phyloP scores from a whole-genome alignment of 1,284 basidiomycete genomes.

The Ganoderma resinaceum region DNA sequence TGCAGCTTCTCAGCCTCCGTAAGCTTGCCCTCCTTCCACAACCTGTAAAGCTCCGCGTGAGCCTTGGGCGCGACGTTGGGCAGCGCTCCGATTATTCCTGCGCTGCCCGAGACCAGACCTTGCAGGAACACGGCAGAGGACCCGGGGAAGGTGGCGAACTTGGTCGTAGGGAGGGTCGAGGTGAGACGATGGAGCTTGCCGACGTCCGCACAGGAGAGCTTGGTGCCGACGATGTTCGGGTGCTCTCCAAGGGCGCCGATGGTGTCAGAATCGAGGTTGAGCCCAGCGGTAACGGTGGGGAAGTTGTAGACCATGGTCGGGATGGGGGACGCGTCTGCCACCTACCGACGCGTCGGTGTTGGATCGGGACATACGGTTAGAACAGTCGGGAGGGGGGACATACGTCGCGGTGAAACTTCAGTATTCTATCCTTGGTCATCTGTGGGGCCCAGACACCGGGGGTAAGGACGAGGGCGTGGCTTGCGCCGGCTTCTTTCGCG shows the following conservation, averaged over 20 bases:
- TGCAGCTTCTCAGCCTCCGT: constrained; percentile 77
- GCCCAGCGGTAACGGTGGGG: constrained; percentile 81
- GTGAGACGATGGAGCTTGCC: constrained; percentile 85
- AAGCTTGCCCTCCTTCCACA: constrained; percentile 64
- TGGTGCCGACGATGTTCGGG: constrained; percentile 90
- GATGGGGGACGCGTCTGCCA: constrained; percentile 83
- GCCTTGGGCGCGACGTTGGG: constrained; percentile 83
- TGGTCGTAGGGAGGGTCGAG: constrained; percentile 53
- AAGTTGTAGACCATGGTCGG: constrained; percentile 95
- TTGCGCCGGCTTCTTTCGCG: constrained; percentile 83
- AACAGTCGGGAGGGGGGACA: neutral
- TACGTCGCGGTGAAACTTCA: constrained; percentile 70
- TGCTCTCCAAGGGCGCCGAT: constrained; percentile 78
- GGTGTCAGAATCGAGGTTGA: constrained; percentile 87
- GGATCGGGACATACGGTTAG: neutral
- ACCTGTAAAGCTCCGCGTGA: constrained; percentile 66
- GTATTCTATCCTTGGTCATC: constrained; percentile 68
- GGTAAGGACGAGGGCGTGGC: constrained; percentile 77
- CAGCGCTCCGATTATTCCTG: constrained; percentile 77
- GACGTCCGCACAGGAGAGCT: constrained; percentile 86
- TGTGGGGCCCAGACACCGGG: constrained; percentile 71
- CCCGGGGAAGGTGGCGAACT: constrained; percentile 72
- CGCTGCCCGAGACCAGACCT: constrained; percentile 70
- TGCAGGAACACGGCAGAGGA: constrained; percentile 73
- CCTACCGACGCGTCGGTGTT: constrained; percentile 48